phyloP scores from a whole-genome alignment of 2,329 filamentous ascomycete genomes.

The Sarocladiaceae sp. region DNA sequence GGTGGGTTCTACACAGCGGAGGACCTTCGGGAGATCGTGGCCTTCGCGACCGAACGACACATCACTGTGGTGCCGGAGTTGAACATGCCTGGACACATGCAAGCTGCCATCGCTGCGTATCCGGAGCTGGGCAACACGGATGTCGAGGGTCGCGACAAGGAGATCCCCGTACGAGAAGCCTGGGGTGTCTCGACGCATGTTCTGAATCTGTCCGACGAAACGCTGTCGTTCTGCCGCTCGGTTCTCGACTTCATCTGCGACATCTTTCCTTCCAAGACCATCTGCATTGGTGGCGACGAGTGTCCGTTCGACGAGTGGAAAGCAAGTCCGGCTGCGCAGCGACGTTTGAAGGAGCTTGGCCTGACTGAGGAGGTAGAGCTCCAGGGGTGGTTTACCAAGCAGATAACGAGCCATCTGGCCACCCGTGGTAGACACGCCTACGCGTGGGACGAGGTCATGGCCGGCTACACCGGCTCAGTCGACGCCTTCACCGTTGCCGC shows the following conservation, averaged over 20 bases:
- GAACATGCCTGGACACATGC: conserved; percentile 17
- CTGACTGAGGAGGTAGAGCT: conserved; percentile 11
- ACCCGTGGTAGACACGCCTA: conserved; percentile 13
- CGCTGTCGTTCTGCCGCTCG: conserved; percentile 14
- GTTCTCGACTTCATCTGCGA: conserved; percentile 13
- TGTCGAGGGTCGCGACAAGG: background rate
- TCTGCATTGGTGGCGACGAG: conserved; percentile 15
- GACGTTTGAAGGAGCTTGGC: conserved; percentile 12
- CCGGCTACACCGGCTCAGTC: conserved; percentile 11
- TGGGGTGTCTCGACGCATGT: conserved; percentile 16
- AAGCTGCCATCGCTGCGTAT: conserved; percentile 16
- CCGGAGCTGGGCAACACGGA: conserved; percentile 14
- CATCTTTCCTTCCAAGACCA: conserved; percentile 12
- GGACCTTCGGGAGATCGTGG: conserved; percentile 47
- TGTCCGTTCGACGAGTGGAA: conserved; percentile 16
- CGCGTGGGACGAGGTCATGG: conserved; percentile 15
- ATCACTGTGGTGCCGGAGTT: conserved; percentile 39
- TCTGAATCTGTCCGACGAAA: conserved; percentile 13
- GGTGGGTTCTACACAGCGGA: conserved; percentile 50
- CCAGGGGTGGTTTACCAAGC: conserved; percentile 14
- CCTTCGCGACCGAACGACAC: conserved; percentile 44
- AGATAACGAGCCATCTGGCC: conserved; percentile 14
- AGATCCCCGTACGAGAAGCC: conserved; percentile 11
- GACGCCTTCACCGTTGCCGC: conserved; percentile 12
- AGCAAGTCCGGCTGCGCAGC: conserved; percentile 11